These are phyloP conservation scores for Lyophyllum shimeji DNA, from an alignment of 768 basidiomycete genomes.

Conservation along the genomic window DNA sequence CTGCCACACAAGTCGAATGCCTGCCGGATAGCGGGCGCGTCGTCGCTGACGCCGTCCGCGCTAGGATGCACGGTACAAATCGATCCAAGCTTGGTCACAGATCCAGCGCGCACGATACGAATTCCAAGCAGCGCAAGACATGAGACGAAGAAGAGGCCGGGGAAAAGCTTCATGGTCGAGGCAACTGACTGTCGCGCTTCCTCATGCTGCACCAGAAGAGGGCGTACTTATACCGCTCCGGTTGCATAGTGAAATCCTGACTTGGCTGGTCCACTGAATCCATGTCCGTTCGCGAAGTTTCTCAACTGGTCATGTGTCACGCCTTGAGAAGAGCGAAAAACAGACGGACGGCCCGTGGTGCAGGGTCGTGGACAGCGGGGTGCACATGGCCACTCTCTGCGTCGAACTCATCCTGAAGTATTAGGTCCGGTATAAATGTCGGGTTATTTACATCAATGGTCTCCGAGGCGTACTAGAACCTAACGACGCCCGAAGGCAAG, in stretches of 20 bases:
- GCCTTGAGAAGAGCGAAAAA: neutral
- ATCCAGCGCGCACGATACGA: conserved; percentile 6
- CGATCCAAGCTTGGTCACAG: conserved; percentile 1
- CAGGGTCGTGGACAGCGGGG: neutral
- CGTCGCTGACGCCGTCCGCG: conserved; percentile 20
- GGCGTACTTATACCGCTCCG: neutral
- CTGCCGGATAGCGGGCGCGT: conserved; percentile 23
- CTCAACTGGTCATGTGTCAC: neutral
- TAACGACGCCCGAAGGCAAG: too few species aligned
- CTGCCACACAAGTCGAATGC: conserved; percentile 18
- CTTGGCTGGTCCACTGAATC: neutral
- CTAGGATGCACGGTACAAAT: conserved; percentile 20
- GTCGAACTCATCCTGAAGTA: too few species aligned
- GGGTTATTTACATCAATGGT: too few species aligned
- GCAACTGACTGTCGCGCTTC: neutral
- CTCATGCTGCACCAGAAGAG: neutral
- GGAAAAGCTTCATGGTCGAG: conserved; percentile 12
- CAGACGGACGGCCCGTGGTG: neutral
- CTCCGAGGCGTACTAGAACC: too few species aligned
- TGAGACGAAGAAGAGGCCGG: conserved; percentile 15
- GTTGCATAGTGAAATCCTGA: neutral
- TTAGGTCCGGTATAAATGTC: too few species aligned
- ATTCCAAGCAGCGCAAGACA: conserved; percentile 18
- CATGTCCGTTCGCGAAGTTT: neutral
- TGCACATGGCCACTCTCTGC: neutral